These are phyloP conservation scores for Aspergillus spinulosporus DNA, from an alignment of 2,329 filamentous ascomycete genomes.

Conservation along the genomic window DNA sequence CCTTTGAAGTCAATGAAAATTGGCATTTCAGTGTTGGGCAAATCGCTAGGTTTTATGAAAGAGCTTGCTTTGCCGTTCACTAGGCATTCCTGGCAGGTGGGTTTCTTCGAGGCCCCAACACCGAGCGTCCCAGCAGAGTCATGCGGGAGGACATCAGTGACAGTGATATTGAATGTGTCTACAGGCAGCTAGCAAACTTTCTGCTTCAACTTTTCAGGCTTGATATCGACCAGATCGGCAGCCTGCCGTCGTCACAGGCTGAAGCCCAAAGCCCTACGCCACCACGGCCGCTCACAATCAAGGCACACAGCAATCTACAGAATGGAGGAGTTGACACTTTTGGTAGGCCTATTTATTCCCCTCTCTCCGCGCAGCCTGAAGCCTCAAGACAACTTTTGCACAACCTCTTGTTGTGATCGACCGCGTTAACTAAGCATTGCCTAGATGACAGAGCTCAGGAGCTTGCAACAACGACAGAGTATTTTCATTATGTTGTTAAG, in stretches of 20 bases:
- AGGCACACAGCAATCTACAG: constrained; percentile 33
- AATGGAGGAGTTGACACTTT: constrained; percentile 35
- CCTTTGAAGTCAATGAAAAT: too few relatives aligned
- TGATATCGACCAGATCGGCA: constrained; percentile 34
- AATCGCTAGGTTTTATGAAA: too few relatives aligned
- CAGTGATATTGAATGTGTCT: constrained; percentile 29
- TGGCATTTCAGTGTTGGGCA: too few relatives aligned
- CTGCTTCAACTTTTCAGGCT: constrained; percentile 32
- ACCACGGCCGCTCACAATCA: constrained; percentile 35
- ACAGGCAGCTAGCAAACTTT: constrained; percentile 31
- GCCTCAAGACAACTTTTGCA: too few relatives aligned
- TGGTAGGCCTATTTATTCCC: constrained; percentile 21
- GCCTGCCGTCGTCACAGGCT: constrained; percentile 24
- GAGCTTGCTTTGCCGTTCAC: too few relatives aligned
- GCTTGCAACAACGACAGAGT: constrained; percentile 34
- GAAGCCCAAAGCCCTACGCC: constrained; percentile 16
- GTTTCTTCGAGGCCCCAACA: constrained; percentile 33
- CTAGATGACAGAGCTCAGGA: constrained; percentile 28
- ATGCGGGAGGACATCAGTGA: constrained; percentile 36
- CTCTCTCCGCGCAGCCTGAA: neutral
- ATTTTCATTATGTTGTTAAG: constrained; percentile 34
- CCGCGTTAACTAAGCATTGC: constrained; percentile 19
- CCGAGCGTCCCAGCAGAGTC: constrained; percentile 44
- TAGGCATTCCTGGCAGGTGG: too few relatives aligned
- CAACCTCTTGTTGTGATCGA: constrained; percentile 6